These are phyloP conservation scores for Caryopteris hybrid DNA, from an alignment of 305 asterid species.

Conservation along the genomic window DNA sequence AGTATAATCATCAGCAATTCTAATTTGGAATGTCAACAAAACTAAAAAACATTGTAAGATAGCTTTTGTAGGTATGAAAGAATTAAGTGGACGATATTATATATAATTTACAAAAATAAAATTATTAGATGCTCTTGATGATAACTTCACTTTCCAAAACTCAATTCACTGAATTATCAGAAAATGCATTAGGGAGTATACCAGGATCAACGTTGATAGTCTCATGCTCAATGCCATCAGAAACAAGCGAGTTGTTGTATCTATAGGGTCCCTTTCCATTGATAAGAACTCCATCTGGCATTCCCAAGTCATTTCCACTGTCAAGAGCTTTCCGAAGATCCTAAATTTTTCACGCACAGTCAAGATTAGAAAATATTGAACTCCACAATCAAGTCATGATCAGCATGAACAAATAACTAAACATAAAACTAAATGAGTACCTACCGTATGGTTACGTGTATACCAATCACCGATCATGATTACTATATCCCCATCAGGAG, in stretches of 20 bases:
- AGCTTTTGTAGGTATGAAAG: neutral
- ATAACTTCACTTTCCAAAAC: neutral
- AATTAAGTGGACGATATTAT: neutral
- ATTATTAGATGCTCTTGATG: neutral
- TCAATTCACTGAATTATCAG: neutral
- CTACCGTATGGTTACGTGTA: constrained; percentile 68
- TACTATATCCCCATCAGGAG: constrained; percentile 78
- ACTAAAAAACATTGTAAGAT: neutral
- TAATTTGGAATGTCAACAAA: neutral
- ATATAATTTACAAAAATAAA: too few species aligned
- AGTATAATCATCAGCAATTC: neutral
- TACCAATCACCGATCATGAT: constrained; percentile 95
- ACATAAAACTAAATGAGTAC: constrained; percentile 7
- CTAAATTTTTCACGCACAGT: constrained; percentile 29
- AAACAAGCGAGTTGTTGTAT: constrained; percentile 75
- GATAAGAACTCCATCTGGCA: constrained; percentile 97
- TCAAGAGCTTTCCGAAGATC: constrained; percentile 63
- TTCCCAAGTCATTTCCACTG: constrained; percentile 63
- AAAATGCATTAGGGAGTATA: constrained; percentile 11
- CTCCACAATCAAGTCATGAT: neutral
- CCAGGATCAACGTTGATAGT: constrained; percentile 87
- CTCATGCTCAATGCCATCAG: constrained; percentile 73
- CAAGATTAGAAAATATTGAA: neutral
- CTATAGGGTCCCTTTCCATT: constrained; percentile 95
- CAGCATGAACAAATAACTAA: neutral